Conservation (phyloP, 1,284 basidiomycete species). For the Fomitopsis betulina region DNA sequence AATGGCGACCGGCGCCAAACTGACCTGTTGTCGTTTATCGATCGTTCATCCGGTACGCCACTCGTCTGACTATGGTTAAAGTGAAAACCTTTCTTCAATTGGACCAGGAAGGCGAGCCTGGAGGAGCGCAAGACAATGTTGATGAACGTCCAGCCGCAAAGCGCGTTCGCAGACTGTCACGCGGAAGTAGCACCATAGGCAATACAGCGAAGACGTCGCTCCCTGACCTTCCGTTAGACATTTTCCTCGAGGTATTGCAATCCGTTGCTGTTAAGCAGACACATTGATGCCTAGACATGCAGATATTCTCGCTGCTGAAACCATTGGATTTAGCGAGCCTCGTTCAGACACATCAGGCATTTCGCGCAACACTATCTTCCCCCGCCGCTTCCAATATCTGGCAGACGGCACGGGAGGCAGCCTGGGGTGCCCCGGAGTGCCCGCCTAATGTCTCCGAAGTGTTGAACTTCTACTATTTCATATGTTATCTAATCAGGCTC, state of each 20-base stretch:
- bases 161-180: background rate
- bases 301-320: background rate
- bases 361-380: background rate
- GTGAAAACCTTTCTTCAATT: too few species aligned
- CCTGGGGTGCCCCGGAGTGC: background rate
- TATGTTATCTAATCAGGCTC: too few species aligned
- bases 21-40: too few species aligned
- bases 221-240: background rate
- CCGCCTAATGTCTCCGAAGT: background rate
- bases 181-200: background rate
- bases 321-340: background rate
- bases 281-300: background rate
- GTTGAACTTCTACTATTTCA: too few species aligned
- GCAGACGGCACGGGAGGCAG: background rate
- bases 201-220: background rate
- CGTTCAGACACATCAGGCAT: background rate
- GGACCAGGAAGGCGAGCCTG: too few species aligned
- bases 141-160: background rate
- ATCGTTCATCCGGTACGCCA: too few species aligned
- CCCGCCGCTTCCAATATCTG: background rate
- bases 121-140: too few species aligned
- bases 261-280: background rate
- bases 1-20: too few species aligned
- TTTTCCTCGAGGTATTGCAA: background rate
- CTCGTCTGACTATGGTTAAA: too few species aligned